Base-by-base conservation (phyloP, 331 rosid species). In the Telfairia occidentalis region DNA sequence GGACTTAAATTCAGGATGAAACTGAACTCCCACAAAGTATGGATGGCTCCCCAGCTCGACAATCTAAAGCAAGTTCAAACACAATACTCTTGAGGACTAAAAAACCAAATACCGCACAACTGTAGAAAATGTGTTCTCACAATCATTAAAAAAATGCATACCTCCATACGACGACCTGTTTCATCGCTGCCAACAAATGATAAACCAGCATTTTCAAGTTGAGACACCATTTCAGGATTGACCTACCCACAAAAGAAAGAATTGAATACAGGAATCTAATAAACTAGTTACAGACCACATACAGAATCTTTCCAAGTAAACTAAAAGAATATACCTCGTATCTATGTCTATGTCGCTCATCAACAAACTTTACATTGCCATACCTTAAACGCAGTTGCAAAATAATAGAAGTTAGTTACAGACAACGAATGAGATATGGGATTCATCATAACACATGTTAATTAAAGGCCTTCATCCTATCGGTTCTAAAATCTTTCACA, bases 341-440 rank as follows among this genome's bases (percentile, higher is more conserved):
- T 85, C 88, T 82, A 75, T 85, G 88, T 10, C 88, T 75, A 73
- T 85, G 88, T 77, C 88, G 78, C 83, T 85, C 88, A 42, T 82
- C 83, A 42, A 85, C 67, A 38, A 71, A 80, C 72, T 37, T 75
- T 58, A 29, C 79, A 30, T 85, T 82, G 69, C 88, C 88, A 65
- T 85, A 85, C 57, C 88, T 85, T 38, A 37, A 64, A 65, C 34
- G 29, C 45, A 65, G 50, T 65, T 65, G 49, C 72, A 65, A 65
- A 65, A 38, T 38, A 38, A 65, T 10, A 34, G 45, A 65, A 19
- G 49, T 64, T 2, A 40, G 45, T 40, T 11, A 65, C 5, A 12
- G 30, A 37, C 3, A 8, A 64, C 30, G 72, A 64, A 64, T 37
- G 35, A 66, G 24, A 66, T n/a, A 37, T 40, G 53, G 40, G 12